These are phyloP conservation scores for Thalassiosira profunda DNA, from an alignment of 108 stramenopile species.

Conservation along the genomic window DNA sequence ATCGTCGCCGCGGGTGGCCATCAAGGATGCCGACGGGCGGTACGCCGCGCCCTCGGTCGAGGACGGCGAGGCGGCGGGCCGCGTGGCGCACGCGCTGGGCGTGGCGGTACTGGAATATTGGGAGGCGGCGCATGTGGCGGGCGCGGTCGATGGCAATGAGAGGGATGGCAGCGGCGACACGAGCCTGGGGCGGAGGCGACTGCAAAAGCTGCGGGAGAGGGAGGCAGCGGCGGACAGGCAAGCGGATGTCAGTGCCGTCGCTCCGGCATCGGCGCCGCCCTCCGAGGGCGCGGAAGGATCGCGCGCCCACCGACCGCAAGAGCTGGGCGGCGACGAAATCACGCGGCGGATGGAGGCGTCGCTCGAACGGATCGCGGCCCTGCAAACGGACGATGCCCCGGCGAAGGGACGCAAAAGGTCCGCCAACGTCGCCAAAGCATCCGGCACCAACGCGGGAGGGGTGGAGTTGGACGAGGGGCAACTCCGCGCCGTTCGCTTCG, in stretches of 20 bases:
- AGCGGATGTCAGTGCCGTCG: not conserved
- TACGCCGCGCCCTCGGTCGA: conserved; percentile 20
- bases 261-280: not conserved
- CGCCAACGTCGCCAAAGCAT: conserved; percentile 8
- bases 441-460: conserved; percentile 9
- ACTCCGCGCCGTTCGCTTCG: conserved; percentile 22
- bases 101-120: conserved; percentile 16
- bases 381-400: conserved; percentile 4
- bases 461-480: conserved; percentile 23
- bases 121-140: too few relatives aligned
- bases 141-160: too few relatives aligned
- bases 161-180: too few relatives aligned
- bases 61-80: conserved; percentile 2
- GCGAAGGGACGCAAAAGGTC: conserved; percentile 9
- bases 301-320: too few relatives aligned
- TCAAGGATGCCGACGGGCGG: conserved; percentile 7
- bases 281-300: not conserved
- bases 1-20: not conserved
- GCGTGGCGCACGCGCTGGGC: conserved; percentile 15
- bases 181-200: not conserved
- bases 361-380: not conserved
- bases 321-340: conserved; percentile 19
- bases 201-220: not conserved
- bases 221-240: too few relatives aligned
- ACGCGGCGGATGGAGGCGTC: conserved; percentile 11